Percentiles rank a stretch among this genome's conserved stretches.
Conservation (phyloP, 371 early-diverging fungal species). For the Vairimorpha ceranae region DNA sequence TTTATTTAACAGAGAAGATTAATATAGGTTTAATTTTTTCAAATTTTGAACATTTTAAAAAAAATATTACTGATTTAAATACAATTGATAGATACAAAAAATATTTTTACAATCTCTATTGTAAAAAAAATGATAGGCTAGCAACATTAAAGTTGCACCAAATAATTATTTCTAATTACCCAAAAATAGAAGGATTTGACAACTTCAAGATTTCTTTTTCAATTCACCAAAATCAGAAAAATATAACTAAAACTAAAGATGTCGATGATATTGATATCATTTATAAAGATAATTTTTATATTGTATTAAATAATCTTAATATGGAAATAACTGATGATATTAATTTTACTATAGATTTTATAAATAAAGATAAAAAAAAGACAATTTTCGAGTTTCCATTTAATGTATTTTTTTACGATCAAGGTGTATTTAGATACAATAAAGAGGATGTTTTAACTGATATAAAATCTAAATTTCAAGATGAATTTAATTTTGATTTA, state of each 20-base stretch:
- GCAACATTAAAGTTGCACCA: slow-evolving; percentile 32
- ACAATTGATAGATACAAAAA: slow-evolving; percentile 22
- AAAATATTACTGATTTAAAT: slow-evolving; percentile 3
- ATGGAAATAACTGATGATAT: slow-evolving; percentile 24
- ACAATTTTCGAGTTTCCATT: slow-evolving; percentile 30
- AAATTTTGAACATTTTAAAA: neutral
- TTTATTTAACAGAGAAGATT: neutral
- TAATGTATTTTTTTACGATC: slow-evolving; percentile 34
- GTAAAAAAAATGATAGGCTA: neutral
- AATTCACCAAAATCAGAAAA: slow-evolving; percentile 4
- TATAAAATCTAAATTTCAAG: slow-evolving; percentile 9
- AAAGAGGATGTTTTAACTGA: slow-evolving; percentile 28
- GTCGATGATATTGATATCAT: neutral
- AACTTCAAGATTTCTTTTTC: neutral
- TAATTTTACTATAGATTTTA: slow-evolving; percentile 7
- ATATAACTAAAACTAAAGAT: neutral
- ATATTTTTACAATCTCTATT: slow-evolving; percentile 17
- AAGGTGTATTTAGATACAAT: slow-evolving; percentile 43
- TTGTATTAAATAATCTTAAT: slow-evolving; percentile 25
- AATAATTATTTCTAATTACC: slow-evolving; percentile 41
- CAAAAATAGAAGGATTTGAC: neutral
- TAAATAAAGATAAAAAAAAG: neutral
- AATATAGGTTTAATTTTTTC: neutral
- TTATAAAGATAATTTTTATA: slow-evolving; percentile 34
- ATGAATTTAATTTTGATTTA: slow-evolving; percentile 49